Evolutionary conservation across 306 rosid species (phyloP).

Genomic region (Sesbania bispinosa): DNA sequence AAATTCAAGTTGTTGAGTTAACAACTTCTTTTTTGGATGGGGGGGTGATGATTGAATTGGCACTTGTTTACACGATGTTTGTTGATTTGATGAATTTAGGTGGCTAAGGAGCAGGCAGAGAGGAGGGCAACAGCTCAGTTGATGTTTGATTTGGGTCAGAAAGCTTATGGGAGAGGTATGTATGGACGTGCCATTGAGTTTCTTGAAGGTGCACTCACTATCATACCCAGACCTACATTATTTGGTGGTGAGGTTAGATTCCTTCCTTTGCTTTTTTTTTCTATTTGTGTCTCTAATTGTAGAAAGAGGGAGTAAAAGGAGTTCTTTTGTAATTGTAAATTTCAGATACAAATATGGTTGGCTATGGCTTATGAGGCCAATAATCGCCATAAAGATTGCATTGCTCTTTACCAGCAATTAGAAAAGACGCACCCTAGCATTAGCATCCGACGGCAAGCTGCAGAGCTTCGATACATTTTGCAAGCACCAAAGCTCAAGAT

Average conservation of each 20-base stretch:
- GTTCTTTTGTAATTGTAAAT: neutral
- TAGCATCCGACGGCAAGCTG: slow-evolving; percentile 90
- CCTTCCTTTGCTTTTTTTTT: neutral
- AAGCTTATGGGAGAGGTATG: slow-evolving; percentile 86
- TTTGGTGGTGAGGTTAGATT: slow-evolving; percentile 95
- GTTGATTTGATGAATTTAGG: slow-evolving; percentile 48
- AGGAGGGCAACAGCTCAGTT: slow-evolving; percentile 84
- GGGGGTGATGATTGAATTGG: neutral
- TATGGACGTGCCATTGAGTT: slow-evolving; percentile 92
- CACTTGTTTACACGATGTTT: neutral
- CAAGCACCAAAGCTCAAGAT: slow-evolving; percentile 97
- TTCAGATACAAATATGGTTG: slow-evolving; percentile 96
- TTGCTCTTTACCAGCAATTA: slow-evolving; percentile 73
- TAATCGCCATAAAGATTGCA: slow-evolving; percentile 82
- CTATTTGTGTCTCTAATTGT: neutral
- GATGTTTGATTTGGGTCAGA: slow-evolving; percentile 96
- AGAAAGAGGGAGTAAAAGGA: neutral
- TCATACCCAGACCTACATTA: slow-evolving; percentile 73
- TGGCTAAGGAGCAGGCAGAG: slow-evolving; percentile 95
- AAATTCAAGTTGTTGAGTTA: neutral
- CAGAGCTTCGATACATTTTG: slow-evolving; percentile 91
- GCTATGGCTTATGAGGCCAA: slow-evolving; percentile 99
- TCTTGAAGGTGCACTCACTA: slow-evolving; percentile 90
- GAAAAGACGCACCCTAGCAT: slow-evolving; percentile 70
- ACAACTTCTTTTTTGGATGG: too few relatives aligned